A percentile compares a stretch with the other conserved stretches of the same genome.
Conservation (phyloP, 192 early-diverging fungal genomes). For the Diversispora epigaea region DNA sequence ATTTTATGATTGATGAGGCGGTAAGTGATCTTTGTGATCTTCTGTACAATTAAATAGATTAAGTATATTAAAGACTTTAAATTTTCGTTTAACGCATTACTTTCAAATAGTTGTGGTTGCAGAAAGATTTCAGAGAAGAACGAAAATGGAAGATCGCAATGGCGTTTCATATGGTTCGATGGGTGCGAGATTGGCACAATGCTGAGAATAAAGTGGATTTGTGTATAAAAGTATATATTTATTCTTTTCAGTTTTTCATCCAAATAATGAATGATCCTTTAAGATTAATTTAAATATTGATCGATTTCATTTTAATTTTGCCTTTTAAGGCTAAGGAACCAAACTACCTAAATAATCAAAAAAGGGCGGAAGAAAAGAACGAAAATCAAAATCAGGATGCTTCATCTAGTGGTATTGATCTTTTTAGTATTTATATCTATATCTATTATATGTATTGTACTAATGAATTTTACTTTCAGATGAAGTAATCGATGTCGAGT, state of each 20-base stretch:
- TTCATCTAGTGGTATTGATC: slow-evolving; percentile 8
- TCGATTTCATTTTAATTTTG: neutral
- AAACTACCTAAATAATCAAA: too few relatives aligned
- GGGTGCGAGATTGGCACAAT: slow-evolving; percentile 75
- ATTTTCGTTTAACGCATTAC: neutral
- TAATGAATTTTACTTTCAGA: neutral
- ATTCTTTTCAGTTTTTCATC: neutral
- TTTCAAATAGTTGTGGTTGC: slow-evolving; percentile 69
- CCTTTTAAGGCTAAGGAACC: too few relatives aligned
- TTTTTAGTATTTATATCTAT: slow-evolving; percentile 6
- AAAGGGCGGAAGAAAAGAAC: too few relatives aligned
- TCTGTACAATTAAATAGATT: slow-evolving; percentile 4
- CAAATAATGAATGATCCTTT: neutral
- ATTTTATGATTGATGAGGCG: slow-evolving; percentile 78
- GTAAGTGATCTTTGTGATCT: slow-evolving; percentile 36
- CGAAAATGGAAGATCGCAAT: slow-evolving; percentile 77
- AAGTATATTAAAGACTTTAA: neutral
- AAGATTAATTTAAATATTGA: neutral
- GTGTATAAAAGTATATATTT: slow-evolving; percentile 63
- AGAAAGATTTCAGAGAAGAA: slow-evolving; percentile 80
- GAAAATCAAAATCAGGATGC: neutral
- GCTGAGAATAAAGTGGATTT: slow-evolving; percentile 62
- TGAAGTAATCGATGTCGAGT: slow-evolving; percentile 26
- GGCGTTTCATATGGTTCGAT: slow-evolving; percentile 62
- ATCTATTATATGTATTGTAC: neutral